Percentiles rank a stretch among this genome's conserved stretches.
Evolutionary conservation across 768 basidiomycete species (phyloP).

Genomic region (Auriculariales sp.): DNA sequence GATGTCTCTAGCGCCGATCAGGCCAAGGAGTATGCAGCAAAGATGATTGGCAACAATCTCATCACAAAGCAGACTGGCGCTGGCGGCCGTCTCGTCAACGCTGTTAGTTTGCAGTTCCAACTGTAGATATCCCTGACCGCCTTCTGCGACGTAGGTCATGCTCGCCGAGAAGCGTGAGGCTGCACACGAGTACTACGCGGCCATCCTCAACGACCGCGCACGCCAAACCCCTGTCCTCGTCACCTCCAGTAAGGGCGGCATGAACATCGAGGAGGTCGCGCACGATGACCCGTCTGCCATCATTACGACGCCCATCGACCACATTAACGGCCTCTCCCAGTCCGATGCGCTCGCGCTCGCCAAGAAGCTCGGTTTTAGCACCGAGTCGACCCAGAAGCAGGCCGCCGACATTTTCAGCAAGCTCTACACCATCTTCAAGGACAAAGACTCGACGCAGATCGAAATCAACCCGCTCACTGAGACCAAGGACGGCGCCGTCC

Average conservation of each 20-base stretch:
- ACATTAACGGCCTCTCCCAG: conserved; percentile 64
- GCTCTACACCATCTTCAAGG: conserved; percentile 93
- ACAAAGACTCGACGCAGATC: conserved; percentile 98
- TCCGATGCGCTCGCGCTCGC: conserved; percentile 63
- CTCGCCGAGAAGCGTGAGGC: conserved; percentile 89
- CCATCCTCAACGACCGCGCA: conserved; percentile 88
- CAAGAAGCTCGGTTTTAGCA: conserved; percentile 80
- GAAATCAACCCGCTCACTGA: conserved; percentile 98
- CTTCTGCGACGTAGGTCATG: conserved; percentile 58
- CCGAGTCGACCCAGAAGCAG: conserved; percentile 52
- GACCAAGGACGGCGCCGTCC: conserved; percentile 77
- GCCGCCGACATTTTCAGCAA: conserved; percentile 91
- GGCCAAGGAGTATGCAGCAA: conserved; percentile 70
- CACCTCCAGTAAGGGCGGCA: conserved; percentile 87
- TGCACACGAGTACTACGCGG: conserved; percentile 94
- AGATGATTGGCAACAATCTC: conserved; percentile 91
- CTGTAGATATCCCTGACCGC: too few relatives aligned
- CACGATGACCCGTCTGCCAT: conserved; percentile 89
- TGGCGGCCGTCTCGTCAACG: conserved; percentile 84
- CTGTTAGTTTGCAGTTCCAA: conserved; percentile 34
- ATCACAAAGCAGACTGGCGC: conserved; percentile 99
- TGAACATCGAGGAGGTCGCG: conserved; percentile 99
- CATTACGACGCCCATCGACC: conserved; percentile 86
- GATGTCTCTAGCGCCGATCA: conserved; percentile 56
- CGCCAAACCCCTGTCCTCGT: conserved; percentile 85